phyloP scores from a whole-genome alignment of 2,329 filamentous ascomycete species.

The Paraphaeosphaeria sporulosa region DNA sequence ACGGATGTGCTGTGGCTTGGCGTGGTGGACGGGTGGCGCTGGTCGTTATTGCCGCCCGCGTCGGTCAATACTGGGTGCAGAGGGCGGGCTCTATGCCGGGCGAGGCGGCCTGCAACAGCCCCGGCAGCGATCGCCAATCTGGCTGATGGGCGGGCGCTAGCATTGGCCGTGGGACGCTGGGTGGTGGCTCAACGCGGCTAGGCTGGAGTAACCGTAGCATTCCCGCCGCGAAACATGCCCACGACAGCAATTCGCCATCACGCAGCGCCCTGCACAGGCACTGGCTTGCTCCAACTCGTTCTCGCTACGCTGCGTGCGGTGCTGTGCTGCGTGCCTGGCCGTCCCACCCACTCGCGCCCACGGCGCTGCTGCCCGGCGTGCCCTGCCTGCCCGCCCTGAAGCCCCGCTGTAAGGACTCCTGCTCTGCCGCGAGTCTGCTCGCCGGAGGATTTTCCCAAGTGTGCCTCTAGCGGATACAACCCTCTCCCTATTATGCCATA shows the following conservation, averaged over 20 bases:
- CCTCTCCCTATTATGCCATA: constrained; percentile 42
- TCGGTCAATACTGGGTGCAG: not conserved
- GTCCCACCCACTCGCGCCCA: constrained; percentile 18
- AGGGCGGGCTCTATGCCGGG: constrained; percentile 1
- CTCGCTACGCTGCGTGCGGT: too few relatives aligned
- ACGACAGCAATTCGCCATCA: constrained; percentile 35
- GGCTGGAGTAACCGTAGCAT: constrained; percentile 5
- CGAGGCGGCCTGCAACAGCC: not conserved
- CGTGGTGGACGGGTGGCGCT: not conserved
- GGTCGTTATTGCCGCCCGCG: not conserved
- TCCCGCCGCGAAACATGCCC: constrained; percentile 30
- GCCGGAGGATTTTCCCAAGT: constrained; percentile 40
- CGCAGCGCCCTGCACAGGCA: constrained; percentile 25
- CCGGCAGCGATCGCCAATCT: constrained; percentile 28
- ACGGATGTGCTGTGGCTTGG: not conserved
- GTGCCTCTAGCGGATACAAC: constrained; percentile 50
- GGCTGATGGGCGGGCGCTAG: constrained; percentile 30
- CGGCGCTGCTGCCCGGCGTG: too few relatives aligned
- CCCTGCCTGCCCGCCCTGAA: constrained; percentile 14
- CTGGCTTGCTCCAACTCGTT: not conserved
- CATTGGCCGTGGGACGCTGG: constrained; percentile 22
- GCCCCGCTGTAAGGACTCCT: constrained; percentile 16
- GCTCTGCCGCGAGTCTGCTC: constrained; percentile 29
- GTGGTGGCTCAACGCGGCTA: not conserved
- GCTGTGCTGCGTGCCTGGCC: constrained; percentile 10